Evolutionary conservation across 2,329 filamentous ascomycete species (phyloP), one percentile per base, ranked within the genome.

Genomic region (Aspergillus ruber): DNA sequence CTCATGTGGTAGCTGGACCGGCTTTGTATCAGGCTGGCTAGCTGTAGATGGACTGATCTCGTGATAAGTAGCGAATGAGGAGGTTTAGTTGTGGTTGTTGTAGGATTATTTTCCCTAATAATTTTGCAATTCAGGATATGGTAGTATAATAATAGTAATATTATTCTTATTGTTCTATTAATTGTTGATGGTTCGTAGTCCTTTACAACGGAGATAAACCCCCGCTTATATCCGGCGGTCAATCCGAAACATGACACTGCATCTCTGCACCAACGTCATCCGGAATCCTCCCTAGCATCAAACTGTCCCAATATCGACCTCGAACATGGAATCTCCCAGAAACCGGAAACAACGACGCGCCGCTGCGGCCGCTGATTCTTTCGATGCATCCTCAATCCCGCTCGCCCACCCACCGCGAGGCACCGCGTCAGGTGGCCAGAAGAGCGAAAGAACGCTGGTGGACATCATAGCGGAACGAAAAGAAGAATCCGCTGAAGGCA

Each of bases 11-110:
- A 47, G 87, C 88, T 18, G 73, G 73, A 23, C 74, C 90, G 46
- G 84, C 81, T 45, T 62, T 93, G 33, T 93, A 90, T 66, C 85
- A 89, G 70, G 83, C 87, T 57, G 88, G 88, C 55, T 93, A 76
- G 21, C 3, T 77, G 35, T 8, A 17, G 13, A 33, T 33, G 15
- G 21, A 21, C 21, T 21, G 21, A 6, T 21, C 21, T 21, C 21
- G 21, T 21, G 3, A 21, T 21, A 21, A 21, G 21, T 21, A 6
- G 6, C 6, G 3, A 4, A 6, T 4, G 33, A 35, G 2, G 13
- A 17, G 15, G 6, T 17, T 18, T 39, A 10, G 36, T 18, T 36
- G 12, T 8, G 33, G n/a, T 8, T 17, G 33, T 6, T 36, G 8
- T 18, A 8, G 33, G 33, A n/a, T 17, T 12, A 29, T 29, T 12